A percentile compares a stretch with the other conserved stretches of the same genome.
Evolutionary conservation across 306 rosid species (phyloP).

Genomic region (Quercus gilva): DNA sequence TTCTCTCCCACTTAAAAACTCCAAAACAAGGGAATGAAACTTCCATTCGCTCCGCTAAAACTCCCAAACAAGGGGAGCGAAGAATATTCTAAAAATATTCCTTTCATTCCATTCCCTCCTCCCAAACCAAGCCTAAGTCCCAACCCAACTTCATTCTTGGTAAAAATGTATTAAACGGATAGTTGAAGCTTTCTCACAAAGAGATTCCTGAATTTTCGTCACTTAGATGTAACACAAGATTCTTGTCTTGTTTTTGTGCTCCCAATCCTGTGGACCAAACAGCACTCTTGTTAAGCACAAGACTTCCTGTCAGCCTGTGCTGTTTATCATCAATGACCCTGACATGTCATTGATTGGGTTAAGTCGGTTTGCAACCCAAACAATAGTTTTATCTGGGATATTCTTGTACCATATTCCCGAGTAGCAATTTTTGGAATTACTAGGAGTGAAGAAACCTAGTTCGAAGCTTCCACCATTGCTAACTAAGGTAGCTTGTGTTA

Average conservation of each 20-base stretch:
- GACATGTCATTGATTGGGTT: conserved; percentile 36
- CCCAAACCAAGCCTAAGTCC: conserved; percentile 10
- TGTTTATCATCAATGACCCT: conserved; percentile 27
- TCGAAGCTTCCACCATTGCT: conserved; percentile 26
- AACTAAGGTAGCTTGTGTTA: conserved; percentile 9
- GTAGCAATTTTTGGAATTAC: conserved; percentile 24
- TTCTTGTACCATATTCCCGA: conserved; percentile 48
- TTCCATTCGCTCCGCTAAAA: too few relatives aligned
- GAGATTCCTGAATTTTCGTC: conserved; percentile 19
- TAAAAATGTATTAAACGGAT: conserved; percentile 51
- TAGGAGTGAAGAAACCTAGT: conserved; percentile 37
- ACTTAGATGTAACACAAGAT: conserved; percentile 34
- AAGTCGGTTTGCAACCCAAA: conserved; percentile 60
- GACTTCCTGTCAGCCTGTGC: neutral
- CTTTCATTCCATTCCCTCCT: too few relatives aligned
- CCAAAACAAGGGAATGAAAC: too few relatives aligned
- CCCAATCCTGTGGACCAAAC: conserved; percentile 32
- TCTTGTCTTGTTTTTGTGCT: conserved; percentile 8
- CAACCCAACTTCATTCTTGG: conserved; percentile 60
- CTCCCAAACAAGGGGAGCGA: too few relatives aligned
- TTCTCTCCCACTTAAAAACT: too few relatives aligned
- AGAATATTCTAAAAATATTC: too few relatives aligned
- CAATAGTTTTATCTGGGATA: conserved; percentile 26
- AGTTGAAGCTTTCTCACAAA: conserved; percentile 64
- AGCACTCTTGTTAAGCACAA: conserved; percentile 18